phyloP scores from a whole-genome alignment of 1,139 yeast species.

The Yamadazyma blattariae region DNA sequence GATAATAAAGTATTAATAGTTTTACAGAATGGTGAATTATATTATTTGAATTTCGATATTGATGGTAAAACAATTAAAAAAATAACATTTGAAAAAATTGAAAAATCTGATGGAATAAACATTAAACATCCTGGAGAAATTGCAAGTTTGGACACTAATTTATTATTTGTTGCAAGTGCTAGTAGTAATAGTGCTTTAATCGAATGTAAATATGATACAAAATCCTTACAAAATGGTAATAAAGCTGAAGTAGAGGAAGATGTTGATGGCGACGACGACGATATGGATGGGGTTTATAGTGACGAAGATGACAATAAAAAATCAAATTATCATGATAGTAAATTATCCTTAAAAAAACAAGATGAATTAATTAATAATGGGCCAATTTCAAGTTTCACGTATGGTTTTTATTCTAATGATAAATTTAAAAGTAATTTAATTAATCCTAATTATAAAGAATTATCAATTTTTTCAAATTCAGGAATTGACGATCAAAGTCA shows the following conservation, averaged over 20 bases:
- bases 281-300: constrained; percentile 23
- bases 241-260: constrained; percentile 11
- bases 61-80: constrained; percentile 46
- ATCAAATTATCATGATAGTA: constrained; percentile 26
- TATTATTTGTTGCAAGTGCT: constrained; percentile 33
- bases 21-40: constrained; percentile 50
- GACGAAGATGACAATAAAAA: constrained; percentile 37
- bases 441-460: constrained; percentile 65
- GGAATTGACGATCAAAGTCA: constrained; percentile 61
- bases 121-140: constrained; percentile 32
- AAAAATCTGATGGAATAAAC: constrained; percentile 20
- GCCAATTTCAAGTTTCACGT: constrained; percentile 67
- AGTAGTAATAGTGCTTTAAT: constrained; percentile 37
- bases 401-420: constrained; percentile 61
- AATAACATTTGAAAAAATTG: constrained; percentile 28
- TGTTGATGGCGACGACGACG: constrained; percentile 19
- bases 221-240: constrained; percentile 7
- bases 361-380: constrained; percentile 69
- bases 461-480: constrained; percentile 66
- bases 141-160: constrained; percentile 33
- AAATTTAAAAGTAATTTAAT: constrained; percentile 56
- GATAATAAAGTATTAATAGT: constrained; percentile 54
- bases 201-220: constrained; percentile 26
- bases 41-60: constrained; percentile 49
- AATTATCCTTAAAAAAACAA: constrained; percentile 38